Conservation (phyloP, 805 yeast genomes). For the Metschnikowia kofuensis region DNA sequence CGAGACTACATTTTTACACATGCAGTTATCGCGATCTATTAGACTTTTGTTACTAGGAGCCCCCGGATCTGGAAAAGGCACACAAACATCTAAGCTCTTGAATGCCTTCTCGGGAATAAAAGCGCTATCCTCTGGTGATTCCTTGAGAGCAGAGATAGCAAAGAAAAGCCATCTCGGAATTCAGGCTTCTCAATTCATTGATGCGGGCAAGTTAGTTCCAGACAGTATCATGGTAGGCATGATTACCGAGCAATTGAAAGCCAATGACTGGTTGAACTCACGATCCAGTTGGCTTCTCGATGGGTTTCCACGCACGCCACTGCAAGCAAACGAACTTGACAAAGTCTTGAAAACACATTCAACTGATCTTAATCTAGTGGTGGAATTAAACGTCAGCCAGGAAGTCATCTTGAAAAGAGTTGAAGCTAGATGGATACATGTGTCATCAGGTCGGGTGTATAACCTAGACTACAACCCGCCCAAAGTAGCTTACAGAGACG, state of each 20-base stretch:
- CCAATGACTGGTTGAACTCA: constrained; percentile 41
- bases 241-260: constrained; percentile 48
- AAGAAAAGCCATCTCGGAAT: constrained; percentile 51
- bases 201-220: constrained; percentile 68
- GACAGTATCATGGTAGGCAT: constrained; percentile 64
- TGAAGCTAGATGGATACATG: constrained; percentile 81
- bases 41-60: constrained; percentile 81
- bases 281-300: constrained; percentile 71
- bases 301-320: constrained; percentile 84
- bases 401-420: constrained; percentile 78
- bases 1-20: background rate
- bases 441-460: constrained; percentile 82
- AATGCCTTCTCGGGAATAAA: constrained; percentile 50
- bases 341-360: constrained; percentile 33
- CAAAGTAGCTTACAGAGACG: constrained; percentile 74
- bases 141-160: constrained; percentile 66
- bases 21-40: constrained; percentile 9
- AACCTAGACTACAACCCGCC: constrained; percentile 90
- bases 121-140: constrained; percentile 81
- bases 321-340: constrained; percentile 66
- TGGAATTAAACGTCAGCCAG: constrained; percentile 84
- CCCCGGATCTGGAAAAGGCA: constrained; percentile 96
- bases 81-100: constrained; percentile 68
- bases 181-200: constrained; percentile 55
- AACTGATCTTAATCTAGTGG: constrained; percentile 66